Evolutionary conservation across 2,329 filamentous ascomycete species (phyloP), one percentile per base, ranked within the genome.

Genomic region (Trichoderma sp.): DNA sequence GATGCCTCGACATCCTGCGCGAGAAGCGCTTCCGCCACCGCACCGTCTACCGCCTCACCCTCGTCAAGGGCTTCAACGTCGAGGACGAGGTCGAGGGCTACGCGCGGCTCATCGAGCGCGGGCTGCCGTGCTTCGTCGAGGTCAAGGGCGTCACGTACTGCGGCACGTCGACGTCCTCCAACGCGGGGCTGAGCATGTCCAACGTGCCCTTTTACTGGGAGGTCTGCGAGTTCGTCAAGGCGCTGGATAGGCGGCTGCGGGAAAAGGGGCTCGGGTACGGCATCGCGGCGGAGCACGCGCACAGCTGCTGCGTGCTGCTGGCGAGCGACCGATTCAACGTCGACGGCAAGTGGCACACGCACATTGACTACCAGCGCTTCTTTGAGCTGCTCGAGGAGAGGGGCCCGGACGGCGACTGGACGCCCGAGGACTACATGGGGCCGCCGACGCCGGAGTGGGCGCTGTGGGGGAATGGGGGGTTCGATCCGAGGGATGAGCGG

Each of bases 1-100:
- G 90, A 39, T 98, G 95, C 74, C 85, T 98, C 41, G 92, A 96
- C 66, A 97, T 99, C 68, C 80, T 98, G 24, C 87, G 91, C 17
- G 90, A 91, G 75, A 90, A 91, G 77, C 87, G 94, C 47, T 90
- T 91, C 80, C 84, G 88, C 63, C 94, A 97, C 75, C 89, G 94
- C 63, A 98, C 95, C 6, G 95, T 98, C 4, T 98, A 96, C 82
- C 88, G 95, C 1, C 84, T 98, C 3, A 98, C 94, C 0, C 88
- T 99, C 2, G 95, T 98, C 74, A 98, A 98, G 80, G 94, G 93
- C 3, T 98, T 99, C 85, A 98, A 99, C 75, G 88, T 98, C 69
- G 94, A 97, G 26, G 93, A 97, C 71, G 95, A 97, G 77, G 92
- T 89, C 6, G 85, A 89, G 69, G 94, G 94, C 5, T 98, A 99